phyloP scores from a whole-genome alignment of 23 red algal species.

The Cyanidioschyzon merolae region DNA sequence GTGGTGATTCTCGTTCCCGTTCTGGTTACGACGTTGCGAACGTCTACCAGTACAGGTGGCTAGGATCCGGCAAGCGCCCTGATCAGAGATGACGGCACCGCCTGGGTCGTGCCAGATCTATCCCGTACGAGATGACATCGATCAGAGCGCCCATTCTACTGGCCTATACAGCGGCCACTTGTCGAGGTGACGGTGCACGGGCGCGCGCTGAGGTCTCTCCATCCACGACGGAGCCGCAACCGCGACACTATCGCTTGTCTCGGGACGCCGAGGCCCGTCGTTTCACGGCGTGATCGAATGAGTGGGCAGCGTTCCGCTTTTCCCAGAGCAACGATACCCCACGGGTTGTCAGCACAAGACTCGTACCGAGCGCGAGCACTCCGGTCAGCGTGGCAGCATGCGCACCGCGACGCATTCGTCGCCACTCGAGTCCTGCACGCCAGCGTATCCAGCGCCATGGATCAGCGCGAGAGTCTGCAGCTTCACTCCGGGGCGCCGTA shows the following conservation, averaged over 20 bases:
- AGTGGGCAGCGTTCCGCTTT: background rate
- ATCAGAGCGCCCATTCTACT: too few species aligned
- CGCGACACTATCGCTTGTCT: background rate
- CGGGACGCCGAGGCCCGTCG: background rate
- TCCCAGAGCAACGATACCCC: background rate
- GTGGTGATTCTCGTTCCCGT: slow-evolving; percentile 31
- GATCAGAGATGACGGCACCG: too few species aligned
- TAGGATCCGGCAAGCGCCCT: too few species aligned
- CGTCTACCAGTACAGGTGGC: background rate
- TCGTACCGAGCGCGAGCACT: background rate
- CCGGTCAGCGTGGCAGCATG: background rate
- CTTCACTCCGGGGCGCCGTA: background rate
- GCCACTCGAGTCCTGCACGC: background rate
- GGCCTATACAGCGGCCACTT: too few species aligned
- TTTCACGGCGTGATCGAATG: background rate
- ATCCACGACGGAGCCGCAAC: too few species aligned
- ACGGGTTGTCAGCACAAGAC: background rate
- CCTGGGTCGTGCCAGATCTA: too few species aligned
- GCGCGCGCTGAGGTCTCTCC: too few species aligned
- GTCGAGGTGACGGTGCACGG: too few species aligned
- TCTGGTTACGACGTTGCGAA: slow-evolving; percentile 23
- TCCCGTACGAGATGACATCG: too few species aligned
- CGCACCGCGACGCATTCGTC: background rate
- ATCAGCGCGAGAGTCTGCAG: background rate
- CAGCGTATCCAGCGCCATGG: background rate